Base-by-base conservation (phyloP, 768 basidiomycete genomes). In the Hygrocybe punicea region DNA sequence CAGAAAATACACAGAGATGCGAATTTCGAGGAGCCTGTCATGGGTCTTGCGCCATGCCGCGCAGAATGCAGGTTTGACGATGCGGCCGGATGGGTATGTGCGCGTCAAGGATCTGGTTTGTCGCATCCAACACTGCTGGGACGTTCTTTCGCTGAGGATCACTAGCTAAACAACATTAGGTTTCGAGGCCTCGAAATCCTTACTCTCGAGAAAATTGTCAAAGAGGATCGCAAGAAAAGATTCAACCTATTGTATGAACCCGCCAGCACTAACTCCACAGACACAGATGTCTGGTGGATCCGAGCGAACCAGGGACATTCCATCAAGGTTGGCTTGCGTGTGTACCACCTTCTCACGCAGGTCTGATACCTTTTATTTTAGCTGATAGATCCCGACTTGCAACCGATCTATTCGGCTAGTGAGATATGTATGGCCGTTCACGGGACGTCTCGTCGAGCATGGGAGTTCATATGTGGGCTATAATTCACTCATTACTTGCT, bases 1-100 rank as follows among this genome's bases (percentile, higher is more conserved):
- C 4, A 29, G 8, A 29, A 29, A 29, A 4, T 8, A 29, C 4
- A 4, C 70, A 1, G 34, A 58, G 7, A 19, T 45, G 14, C 56
- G 36, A 24, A 23, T 49, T 29, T 54, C 58, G 7, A 45, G 37
- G 17, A 54, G 52, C 34, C 1, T 58, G n/a, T 50, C 46, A 1
- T 91, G 84, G 76, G 71, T 92, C n/a, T 77, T 92, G 13, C 80
- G 89, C 6, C 88, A 92, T 64, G 87, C 86, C 0, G 86, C 88
- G 11, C 73, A 75, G 52, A 78, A 79, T 35, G 81, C 85, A 52
- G 75, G 78, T 1, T 62, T 92, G 6, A 63, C 70, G n/a, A 81
- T 91, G 63, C 81, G 89, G 2, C 68, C 82, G 13, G 93, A 94
- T 57, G 93, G 93, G 1, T 94, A 84, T 67, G 82, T 87, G 23